Evolutionary conservation across 805 yeast genomes (phyloP).

Genomic region (Saturnispora sanitii): DNA sequence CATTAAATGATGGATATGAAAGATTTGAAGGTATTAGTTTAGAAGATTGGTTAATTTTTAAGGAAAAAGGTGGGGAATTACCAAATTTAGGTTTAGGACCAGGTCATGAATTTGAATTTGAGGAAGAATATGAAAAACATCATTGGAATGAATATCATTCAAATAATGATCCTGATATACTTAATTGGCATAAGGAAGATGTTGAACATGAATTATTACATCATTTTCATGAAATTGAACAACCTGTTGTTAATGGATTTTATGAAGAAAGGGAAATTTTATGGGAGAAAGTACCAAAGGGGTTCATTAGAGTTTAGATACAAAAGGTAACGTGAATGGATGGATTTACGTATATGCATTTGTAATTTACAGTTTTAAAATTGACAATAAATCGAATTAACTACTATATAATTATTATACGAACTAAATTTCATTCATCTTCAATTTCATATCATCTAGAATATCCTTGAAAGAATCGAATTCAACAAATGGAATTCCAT

Average conservation of each 20-base stretch:
- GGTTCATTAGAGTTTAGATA: constrained; percentile 1
- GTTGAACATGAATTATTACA: constrained; percentile 78
- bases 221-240: constrained; percentile 76
- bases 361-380: background rate
- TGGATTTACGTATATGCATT: too few relatives aligned
- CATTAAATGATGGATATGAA: constrained; percentile 39
- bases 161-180: constrained; percentile 74
- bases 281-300: constrained; percentile 3
- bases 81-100: constrained; percentile 93
- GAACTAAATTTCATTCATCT: too few relatives aligned
- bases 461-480: constrained; percentile 74
- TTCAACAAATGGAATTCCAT: constrained; percentile 74
- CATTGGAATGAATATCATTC: constrained; percentile 83
- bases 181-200: constrained; percentile 76
- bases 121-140: constrained; percentile 85
- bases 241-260: constrained; percentile 40
- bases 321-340: too few relatives aligned
- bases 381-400: background rate
- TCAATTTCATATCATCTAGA: constrained; percentile 42
- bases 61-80: constrained; percentile 53
- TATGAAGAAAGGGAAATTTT: constrained; percentile 6
- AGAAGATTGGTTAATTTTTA: constrained; percentile 62
- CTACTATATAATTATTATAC: background rate
- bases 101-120: constrained; percentile 83
- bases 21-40: constrained; percentile 31